These are phyloP conservation scores for Dacryopinax spathularia DNA, from an alignment of 768 basidiomycete genomes.

Conservation along the genomic window DNA sequence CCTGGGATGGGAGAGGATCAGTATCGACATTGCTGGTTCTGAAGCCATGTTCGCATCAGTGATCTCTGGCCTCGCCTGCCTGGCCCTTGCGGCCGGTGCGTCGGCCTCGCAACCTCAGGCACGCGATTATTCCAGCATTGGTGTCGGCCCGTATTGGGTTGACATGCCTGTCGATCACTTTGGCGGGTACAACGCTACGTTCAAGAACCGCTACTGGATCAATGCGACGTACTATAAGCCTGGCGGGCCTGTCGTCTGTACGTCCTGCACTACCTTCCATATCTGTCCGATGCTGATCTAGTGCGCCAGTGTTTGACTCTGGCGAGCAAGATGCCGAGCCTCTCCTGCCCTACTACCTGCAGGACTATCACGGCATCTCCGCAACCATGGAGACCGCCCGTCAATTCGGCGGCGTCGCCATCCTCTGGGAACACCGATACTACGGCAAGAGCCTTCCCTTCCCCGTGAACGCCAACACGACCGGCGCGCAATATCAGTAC, in stretches of 20 bases:
- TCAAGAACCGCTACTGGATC: conserved; percentile 37
- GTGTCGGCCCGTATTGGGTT: conserved; percentile 1
- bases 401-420: conserved; percentile 33
- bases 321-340: conserved; percentile 39
- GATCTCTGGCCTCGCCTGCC: not conserved
- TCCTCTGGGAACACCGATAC: conserved; percentile 39
- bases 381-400: conserved; percentile 36
- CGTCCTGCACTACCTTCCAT: conserved; percentile 11
- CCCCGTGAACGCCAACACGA: conserved; percentile 36
- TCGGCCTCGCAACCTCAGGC: not conserved
- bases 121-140: not conserved
- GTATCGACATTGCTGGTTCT: not conserved
- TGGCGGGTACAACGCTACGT: conserved; percentile 24
- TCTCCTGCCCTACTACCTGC: conserved; percentile 36
- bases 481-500: conserved; percentile 34
- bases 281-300: not conserved
- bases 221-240: conserved; percentile 35
- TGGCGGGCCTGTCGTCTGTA: conserved; percentile 37
- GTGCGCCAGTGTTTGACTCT: conserved; percentile 34
- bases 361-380: conserved; percentile 39
- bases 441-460: conserved; percentile 38
- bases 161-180: conserved; percentile 40
- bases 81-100: not conserved
- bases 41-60: conserved; percentile 3
- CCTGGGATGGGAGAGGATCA: not conserved